phyloP scores from a whole-genome alignment of 1,284 basidiomycete genomes.

The Heliocybe sulcata region DNA sequence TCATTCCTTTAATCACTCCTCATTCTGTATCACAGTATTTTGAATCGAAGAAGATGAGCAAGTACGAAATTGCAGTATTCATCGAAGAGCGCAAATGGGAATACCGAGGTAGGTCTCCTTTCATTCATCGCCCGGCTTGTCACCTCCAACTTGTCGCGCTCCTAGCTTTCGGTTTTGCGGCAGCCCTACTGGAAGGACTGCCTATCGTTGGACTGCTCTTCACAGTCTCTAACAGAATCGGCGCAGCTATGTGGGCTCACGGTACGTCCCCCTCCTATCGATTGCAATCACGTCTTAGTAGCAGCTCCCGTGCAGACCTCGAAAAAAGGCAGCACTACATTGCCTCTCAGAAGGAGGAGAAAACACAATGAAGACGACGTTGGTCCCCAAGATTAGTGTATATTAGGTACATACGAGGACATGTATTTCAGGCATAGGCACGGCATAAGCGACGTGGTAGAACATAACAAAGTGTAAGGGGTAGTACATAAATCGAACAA shows the following conservation, averaged over 20 bases:
- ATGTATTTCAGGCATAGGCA: background rate
- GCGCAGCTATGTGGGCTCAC: conserved; percentile 88
- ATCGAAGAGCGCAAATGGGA: conserved; percentile 86
- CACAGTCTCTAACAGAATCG: conserved; percentile 79
- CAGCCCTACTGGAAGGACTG: conserved; percentile 69
- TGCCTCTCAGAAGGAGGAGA: background rate
- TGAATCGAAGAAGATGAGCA: conserved; percentile 72
- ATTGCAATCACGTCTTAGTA: no score
- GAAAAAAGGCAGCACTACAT: background rate
- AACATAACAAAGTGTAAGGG: background rate
- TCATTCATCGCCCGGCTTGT: background rate
- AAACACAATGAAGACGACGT: background rate
- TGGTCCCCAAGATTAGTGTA: background rate
- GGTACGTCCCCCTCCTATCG: conserved; percentile 34
- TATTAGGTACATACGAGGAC: background rate
- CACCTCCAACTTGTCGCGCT: background rate
- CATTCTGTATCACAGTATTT: conserved; percentile 53
- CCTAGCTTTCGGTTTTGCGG: conserved; percentile 77
- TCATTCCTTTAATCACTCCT: background rate
- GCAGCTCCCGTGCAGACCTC: background rate
- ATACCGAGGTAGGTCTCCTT: conserved; percentile 73
- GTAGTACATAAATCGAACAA: background rate
- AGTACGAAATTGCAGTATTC: conserved; percentile 61
- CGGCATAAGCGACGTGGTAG: background rate
- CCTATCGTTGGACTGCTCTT: conserved; percentile 77